phyloP scores from a whole-genome alignment of 2,329 filamentous ascomycete genomes.

The Cordyceps militaris region DNA sequence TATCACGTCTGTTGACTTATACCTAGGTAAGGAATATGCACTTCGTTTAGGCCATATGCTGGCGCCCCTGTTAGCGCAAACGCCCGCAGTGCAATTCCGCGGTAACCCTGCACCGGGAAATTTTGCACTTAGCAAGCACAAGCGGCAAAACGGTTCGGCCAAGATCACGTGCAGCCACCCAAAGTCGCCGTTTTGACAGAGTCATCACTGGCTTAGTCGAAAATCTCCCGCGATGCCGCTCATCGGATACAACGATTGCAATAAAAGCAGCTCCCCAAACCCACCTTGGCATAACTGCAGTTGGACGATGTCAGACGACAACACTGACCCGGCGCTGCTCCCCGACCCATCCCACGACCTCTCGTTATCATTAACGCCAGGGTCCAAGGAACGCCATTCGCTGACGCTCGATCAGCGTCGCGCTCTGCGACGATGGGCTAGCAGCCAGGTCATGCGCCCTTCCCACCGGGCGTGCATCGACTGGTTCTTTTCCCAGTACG shows the following conservation, averaged over 20 bases:
- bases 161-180: slow-evolving; percentile 10
- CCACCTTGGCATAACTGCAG: slow-evolving; percentile 17
- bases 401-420: slow-evolving; percentile 56
- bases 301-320: slow-evolving; percentile 30
- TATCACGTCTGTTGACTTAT: neutral
- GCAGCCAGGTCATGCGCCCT: slow-evolving; percentile 47
- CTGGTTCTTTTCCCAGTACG: slow-evolving; percentile 53
- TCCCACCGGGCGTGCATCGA: slow-evolving; percentile 57
- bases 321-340: slow-evolving; percentile 33
- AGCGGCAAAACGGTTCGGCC: slow-evolving; percentile 1
- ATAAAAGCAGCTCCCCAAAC: slow-evolving; percentile 16
- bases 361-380: slow-evolving; percentile 13
- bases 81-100: slow-evolving; percentile 8
- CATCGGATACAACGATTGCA: slow-evolving; percentile 24
- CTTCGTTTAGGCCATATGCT: neutral
- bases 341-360: slow-evolving; percentile 26
- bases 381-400: slow-evolving; percentile 48
- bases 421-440: slow-evolving; percentile 53
- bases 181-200: slow-evolving; percentile 19
- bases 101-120: neutral
- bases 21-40: neutral
- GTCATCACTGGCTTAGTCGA: slow-evolving; percentile 29
- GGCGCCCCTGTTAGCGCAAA: slow-evolving; percentile 11
- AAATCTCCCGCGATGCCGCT: slow-evolving; percentile 10
- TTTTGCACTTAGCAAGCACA: slow-evolving; percentile 13